phyloP scores from a whole-genome alignment of 208 protist genomes.

The Vickermania spadyakhi region DNA sequence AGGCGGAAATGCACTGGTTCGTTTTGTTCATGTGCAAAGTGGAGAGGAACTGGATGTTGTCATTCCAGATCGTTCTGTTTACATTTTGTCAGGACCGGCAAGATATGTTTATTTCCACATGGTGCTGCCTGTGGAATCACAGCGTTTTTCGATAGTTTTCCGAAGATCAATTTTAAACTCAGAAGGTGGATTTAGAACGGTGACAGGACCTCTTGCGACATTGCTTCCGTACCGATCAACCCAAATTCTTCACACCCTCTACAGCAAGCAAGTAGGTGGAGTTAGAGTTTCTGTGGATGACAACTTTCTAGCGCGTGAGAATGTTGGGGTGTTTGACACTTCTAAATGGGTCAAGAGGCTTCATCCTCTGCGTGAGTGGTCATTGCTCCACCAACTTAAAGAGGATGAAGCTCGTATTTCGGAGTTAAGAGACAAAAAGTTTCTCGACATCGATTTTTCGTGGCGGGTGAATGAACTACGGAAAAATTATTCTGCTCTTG shows the following conservation, averaged over 20 bases:
- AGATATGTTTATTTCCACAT: conserved; percentile 89
- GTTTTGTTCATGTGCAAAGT: conserved; percentile 85
- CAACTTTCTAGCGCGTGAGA: conserved; percentile 60
- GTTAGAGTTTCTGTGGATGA: conserved; percentile 73
- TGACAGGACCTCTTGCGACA: conserved; percentile 48
- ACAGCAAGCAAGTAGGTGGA: conserved; percentile 74
- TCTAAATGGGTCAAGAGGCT: conserved; percentile 75
- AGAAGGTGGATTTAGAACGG: conserved; percentile 65
- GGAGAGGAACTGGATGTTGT: conserved; percentile 81
- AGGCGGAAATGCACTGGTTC: conserved; percentile 65
- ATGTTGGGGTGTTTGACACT: conserved; percentile 81
- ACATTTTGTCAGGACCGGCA: conserved; percentile 80
- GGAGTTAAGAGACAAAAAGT: conserved; percentile 65
- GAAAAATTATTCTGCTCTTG: conserved; percentile 56
- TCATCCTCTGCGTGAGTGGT: conserved; percentile 77
- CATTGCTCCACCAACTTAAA: conserved; percentile 68
- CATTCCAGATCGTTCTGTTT: conserved; percentile 72
- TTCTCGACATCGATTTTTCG: conserved; percentile 69
- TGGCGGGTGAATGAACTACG: conserved; percentile 75
- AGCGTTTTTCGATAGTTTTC: conserved; percentile 82
- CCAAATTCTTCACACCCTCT: conserved; percentile 78
- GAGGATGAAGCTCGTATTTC: conserved; percentile 72
- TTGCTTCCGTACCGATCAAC: conserved; percentile 79
- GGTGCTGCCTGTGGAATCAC: conserved; percentile 75
- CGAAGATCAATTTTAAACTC: conserved; percentile 83